These are phyloP conservation scores for Cyanidium caldarium DNA, from an alignment of 23 red algal genomes.

Conservation along the genomic window DNA sequence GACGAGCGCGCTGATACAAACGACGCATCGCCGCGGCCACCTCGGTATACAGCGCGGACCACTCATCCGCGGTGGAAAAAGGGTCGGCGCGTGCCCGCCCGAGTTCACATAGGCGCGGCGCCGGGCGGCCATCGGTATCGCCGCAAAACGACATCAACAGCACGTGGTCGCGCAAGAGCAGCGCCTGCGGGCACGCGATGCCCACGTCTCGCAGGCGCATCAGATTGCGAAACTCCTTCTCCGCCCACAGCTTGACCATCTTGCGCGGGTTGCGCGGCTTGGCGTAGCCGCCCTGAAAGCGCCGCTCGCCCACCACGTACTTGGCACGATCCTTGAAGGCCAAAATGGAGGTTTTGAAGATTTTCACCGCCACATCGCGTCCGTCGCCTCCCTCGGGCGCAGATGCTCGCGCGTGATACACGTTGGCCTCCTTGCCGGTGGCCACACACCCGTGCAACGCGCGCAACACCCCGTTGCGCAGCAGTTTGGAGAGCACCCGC, in stretches of 20 bases:
- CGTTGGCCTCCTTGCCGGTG: conserved; percentile 97
- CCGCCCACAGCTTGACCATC: conserved; percentile 91
- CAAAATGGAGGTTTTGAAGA: conserved; percentile 86
- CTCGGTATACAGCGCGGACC: conserved; percentile 28
- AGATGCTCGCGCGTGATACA: conserved; percentile 50
- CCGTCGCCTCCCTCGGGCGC: not conserved
- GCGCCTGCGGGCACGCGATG: conserved; percentile 37
- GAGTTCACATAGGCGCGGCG: conserved; percentile 54
- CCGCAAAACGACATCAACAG: conserved; percentile 90
- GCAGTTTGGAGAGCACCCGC: conserved; percentile 46
- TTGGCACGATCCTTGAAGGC: conserved; percentile 76
- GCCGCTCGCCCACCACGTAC: conserved; percentile 81
- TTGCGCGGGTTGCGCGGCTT: conserved; percentile 48
- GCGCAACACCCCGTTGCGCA: conserved; percentile 24
- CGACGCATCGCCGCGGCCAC: conserved; percentile 50
- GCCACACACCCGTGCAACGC: conserved; percentile 58
- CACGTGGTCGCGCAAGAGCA: conserved; percentile 51
- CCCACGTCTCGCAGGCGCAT: conserved; percentile 43
- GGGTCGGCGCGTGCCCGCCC: not conserved
- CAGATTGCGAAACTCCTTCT: conserved; percentile 96
- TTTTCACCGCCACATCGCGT: conserved; percentile 51
- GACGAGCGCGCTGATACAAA: conserved; percentile 57
- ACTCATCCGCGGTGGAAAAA: not conserved
- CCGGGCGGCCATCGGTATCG: conserved; percentile 39
- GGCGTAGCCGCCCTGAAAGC: conserved; percentile 49